Conservation (phyloP, 169 alveolate species). For the Neospora caninum region DNA sequence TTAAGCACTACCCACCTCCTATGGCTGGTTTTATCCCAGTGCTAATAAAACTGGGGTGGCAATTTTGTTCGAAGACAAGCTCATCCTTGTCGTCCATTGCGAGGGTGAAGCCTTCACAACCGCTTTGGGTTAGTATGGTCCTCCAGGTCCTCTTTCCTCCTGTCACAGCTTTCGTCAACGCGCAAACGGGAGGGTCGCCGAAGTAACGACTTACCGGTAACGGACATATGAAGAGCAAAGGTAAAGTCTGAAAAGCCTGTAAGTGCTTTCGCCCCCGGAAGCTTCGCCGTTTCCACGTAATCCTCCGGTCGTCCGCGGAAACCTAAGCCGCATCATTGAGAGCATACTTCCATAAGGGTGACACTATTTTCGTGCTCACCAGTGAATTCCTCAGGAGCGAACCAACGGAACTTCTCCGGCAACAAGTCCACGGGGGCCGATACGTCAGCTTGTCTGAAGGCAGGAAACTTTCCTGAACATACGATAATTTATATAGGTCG, state of each 20-base stretch:
- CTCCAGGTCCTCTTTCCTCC: constrained; percentile 69
- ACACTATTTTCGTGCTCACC: constrained; percentile 4
- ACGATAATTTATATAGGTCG: neutral
- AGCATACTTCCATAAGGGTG: neutral
- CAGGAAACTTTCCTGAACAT: neutral
- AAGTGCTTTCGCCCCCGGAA: constrained; percentile 74
- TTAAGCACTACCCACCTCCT: neutral
- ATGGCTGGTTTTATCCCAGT: constrained; percentile 76
- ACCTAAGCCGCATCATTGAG: constrained; percentile 43
- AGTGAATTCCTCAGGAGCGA: constrained; percentile 42
- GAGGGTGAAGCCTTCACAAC: constrained; percentile 83
- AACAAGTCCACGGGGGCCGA: neutral
- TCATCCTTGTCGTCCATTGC: constrained; percentile 82
- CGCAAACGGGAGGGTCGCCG: neutral
- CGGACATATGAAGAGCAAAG: constrained; percentile 68
- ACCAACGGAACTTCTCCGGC: constrained; percentile 56
- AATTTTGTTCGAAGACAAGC: constrained; percentile 81
- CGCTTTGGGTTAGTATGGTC: constrained; percentile 73
- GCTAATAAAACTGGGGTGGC: constrained; percentile 79
- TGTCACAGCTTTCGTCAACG: neutral
- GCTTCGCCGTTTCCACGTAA: constrained; percentile 70
- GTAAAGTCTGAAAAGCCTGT: constrained; percentile 73
- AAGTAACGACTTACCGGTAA: constrained; percentile 57
- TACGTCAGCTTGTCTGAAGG: constrained; percentile 1
- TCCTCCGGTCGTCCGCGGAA: constrained; percentile 75